Base-by-base conservation (phyloP, 345 rosid genomes). In the Reutealis trisperma region DNA sequence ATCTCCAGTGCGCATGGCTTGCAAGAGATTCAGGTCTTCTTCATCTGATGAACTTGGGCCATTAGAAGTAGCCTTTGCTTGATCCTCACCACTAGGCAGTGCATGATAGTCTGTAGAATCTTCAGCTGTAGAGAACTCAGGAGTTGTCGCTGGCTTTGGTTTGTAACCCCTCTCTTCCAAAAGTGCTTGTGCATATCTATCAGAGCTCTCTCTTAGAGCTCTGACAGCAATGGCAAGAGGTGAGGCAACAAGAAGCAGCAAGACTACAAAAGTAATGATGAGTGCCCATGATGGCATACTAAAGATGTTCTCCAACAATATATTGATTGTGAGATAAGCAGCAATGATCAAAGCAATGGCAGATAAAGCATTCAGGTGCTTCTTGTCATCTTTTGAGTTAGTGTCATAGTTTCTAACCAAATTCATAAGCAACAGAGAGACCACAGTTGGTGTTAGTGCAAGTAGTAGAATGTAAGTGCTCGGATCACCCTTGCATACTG, bases 351-450 rank as follows among this genome's bases (percentile, higher is more conserved):
- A 70, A 71, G 98, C 89, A 64, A 89, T 69, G 45, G 85, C 87
- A 44, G 96, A 93, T 80, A 95, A 87, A 81, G 88, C 79, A 84
- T 93, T 88, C 54, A 95, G 78, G 83, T 89, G 92, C 77, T 88
- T 89, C 84, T 89, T 92, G 79, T 93, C 96, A 51, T 83, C 86
- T 10, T 66, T 74, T 1, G 83, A 63, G 75, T 75, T 87, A 0
- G 87, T 85, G 66, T 81, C 90, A 9, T 88, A 85, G 76, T 87
- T 90, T 77, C 86, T 86, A 21, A 90, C 96, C 25, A 89, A 69
- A 71, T 79, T 85, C 97, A 92, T 93, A 18, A 90, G 86, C 80
- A 85, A n/a, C 10, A 95, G 87, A n/a, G 93, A 82, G 74, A 87
- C 83, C 10, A 83, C 10, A 19, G 94, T 76, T 0, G 99, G 99